Evolutionary conservation across 164 flowering plant species (phyloP).

Genomic region (Santalum album): DNA sequence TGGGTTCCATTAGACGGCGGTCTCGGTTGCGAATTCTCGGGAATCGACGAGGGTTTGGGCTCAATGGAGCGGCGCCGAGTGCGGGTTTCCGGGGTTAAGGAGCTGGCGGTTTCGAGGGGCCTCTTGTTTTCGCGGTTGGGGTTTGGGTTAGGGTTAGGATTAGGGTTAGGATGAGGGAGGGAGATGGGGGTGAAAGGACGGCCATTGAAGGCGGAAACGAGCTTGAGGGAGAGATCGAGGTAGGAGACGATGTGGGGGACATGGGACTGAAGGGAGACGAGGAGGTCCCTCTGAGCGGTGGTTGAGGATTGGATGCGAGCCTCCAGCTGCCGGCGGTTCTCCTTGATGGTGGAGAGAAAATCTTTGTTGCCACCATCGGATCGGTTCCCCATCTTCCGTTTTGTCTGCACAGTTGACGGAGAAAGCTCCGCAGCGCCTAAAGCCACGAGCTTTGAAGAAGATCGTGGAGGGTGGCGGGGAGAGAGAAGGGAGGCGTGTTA

Average conservation of each 20-base stretch:
- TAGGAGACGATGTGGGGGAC: conserved; percentile 77
- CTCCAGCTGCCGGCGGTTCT: conserved; percentile 46
- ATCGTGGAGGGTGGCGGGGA: too few relatives aligned
- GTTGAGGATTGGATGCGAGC: conserved; percentile 44
- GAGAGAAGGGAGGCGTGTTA: too few relatives aligned
- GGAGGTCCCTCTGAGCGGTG: conserved; percentile 44
- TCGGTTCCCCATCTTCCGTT: conserved; percentile 26
- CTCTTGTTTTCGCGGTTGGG: not conserved
- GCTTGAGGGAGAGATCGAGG: conserved; percentile 67
- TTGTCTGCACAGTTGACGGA: too few relatives aligned
- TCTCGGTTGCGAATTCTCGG: not conserved
- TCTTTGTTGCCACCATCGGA: conserved; percentile 18
- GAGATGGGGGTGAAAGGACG: conserved; percentile 44
- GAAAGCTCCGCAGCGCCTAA: too few relatives aligned
- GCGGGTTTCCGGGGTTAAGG: conserved; percentile 6
- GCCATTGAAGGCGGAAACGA: conserved; percentile 62
- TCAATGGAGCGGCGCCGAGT: conserved; percentile 9
- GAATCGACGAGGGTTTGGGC: not conserved
- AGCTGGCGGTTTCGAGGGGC: conserved; percentile 2
- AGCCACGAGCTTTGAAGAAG: too few relatives aligned
- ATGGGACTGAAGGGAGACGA: conserved; percentile 60
- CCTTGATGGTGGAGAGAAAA: conserved; percentile 36
- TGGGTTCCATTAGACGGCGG: not conserved
- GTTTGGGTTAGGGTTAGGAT: conserved; percentile 20
- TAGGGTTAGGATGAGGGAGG: conserved; percentile 26